Percentiles rank a stretch among this genome's conserved stretches.
Conservation (phyloP, 768 basidiomycete species). For the Lactarius deliciosus region DNA sequence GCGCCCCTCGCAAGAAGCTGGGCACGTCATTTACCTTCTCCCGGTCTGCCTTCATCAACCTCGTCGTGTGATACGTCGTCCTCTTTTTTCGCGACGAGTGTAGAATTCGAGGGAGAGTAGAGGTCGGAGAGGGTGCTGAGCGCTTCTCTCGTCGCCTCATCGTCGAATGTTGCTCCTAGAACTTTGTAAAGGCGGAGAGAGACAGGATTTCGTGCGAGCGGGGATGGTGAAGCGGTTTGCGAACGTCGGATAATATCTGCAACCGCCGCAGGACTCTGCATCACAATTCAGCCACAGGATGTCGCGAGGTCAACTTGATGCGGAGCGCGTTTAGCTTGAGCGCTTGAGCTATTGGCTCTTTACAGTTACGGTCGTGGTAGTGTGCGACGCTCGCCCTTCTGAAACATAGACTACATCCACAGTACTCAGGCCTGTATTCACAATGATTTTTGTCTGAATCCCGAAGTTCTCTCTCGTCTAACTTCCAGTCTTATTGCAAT, state of each 20-base stretch:
- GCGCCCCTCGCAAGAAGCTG: slow-evolving; percentile 37
- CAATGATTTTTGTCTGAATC: neutral
- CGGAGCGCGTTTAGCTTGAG: neutral
- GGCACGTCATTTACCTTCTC: slow-evolving; percentile 26
- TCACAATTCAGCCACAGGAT: neutral
- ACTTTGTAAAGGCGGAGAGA: slow-evolving; percentile 91
- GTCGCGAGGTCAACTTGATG: no score
- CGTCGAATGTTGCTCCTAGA: slow-evolving; percentile 76
- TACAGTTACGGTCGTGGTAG: no score
- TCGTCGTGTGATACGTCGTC: slow-evolving; percentile 41
- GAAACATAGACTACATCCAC: no score
- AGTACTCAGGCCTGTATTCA: neutral
- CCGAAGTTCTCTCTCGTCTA: neutral
- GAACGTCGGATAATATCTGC: slow-evolving; percentile 31
- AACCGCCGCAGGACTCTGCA: slow-evolving; percentile 30
- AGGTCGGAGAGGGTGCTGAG: slow-evolving; percentile 79
- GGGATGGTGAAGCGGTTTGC: slow-evolving; percentile 28
- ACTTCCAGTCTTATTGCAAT: neutral
- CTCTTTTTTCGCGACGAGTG: slow-evolving; percentile 37
- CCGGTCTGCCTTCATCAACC: slow-evolving; percentile 36
- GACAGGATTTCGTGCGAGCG: slow-evolving; percentile 61
- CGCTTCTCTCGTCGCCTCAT: slow-evolving; percentile 75
- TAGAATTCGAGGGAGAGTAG: slow-evolving; percentile 46
- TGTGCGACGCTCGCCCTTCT: neutral
- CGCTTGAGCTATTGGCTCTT: neutral